phyloP scores from a whole-genome alignment of 768 basidiomycete genomes.

The Suillus hirtellus region DNA sequence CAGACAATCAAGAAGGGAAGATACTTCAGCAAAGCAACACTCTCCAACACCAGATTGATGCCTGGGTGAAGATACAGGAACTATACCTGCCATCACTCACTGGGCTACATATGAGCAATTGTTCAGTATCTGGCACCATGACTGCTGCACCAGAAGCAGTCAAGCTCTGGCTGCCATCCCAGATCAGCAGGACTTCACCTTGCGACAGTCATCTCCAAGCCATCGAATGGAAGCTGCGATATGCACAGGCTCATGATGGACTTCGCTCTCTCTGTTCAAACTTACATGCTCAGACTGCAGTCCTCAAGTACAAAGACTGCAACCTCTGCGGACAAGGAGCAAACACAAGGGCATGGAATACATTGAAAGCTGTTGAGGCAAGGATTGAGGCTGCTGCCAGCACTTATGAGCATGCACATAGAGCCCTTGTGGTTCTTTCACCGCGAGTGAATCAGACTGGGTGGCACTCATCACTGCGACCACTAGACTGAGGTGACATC shows the following conservation, averaged over 20 bases:
- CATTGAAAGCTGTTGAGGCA: background rate
- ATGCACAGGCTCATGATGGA: background rate
- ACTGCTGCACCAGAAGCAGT: background rate
- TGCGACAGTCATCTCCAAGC: background rate
- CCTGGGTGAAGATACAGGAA: background rate
- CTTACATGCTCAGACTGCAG: background rate
- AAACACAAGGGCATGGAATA: background rate
- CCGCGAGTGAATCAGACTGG: background rate
- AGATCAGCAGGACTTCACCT: background rate
- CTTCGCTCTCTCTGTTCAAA: background rate
- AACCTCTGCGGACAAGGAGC: background rate
- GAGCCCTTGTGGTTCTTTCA: background rate
- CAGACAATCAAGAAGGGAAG: background rate
- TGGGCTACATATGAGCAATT: background rate
- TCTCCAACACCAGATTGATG: background rate
- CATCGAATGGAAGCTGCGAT: background rate
- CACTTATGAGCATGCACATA: background rate
- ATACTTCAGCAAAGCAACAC: background rate
- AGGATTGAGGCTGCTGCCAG: background rate
- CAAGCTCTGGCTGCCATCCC: background rate
- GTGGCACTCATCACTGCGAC: background rate
- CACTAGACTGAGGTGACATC: constrained; percentile 7
- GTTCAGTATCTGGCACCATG: background rate
- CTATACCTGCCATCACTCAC: background rate
- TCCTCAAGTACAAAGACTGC: background rate